These are phyloP conservation scores for Exophiala sideris DNA, from an alignment of 2,329 filamentous ascomycete genomes.

Conservation along the genomic window DNA sequence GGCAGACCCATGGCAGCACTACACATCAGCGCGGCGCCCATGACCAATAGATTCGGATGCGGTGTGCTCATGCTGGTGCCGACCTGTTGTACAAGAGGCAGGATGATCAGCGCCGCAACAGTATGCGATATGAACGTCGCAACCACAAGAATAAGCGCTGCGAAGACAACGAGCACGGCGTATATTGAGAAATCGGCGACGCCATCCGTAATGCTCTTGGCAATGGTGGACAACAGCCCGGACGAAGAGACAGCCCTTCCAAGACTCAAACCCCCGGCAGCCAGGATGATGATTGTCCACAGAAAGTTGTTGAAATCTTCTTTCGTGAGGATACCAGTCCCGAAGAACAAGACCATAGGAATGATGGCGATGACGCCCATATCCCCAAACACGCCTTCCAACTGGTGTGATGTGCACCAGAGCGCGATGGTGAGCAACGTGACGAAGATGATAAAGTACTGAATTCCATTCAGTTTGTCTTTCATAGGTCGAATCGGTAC, in stretches of 20 bases:
- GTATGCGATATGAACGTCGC: constrained; percentile 98
- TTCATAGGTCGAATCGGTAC: constrained; percentile 86
- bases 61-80: constrained; percentile 81
- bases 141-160: constrained; percentile 78
- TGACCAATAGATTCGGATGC: constrained; percentile 90
- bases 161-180: constrained; percentile 80
- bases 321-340: constrained; percentile 91
- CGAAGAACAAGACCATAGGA: constrained; percentile 92
- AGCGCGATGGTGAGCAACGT: constrained; percentile 81
- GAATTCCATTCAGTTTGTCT: constrained; percentile 80
- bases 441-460: constrained; percentile 87
- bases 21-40: constrained; percentile 94
- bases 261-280: constrained; percentile 84
- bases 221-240: constrained; percentile 85
- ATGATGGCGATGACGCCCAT: constrained; percentile 99
- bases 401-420: constrained; percentile 89
- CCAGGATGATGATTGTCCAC: constrained; percentile 97
- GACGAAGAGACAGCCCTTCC: constrained; percentile 94
- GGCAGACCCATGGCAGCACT: constrained; percentile 96
- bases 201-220: constrained; percentile 66
- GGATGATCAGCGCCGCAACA: constrained; percentile 88
- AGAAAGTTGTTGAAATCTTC: constrained; percentile 99
- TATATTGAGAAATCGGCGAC: constrained; percentile 82
- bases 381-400: constrained; percentile 85
- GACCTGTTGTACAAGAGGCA: constrained; percentile 84